Base-by-base conservation (phyloP, 2,329 filamentous ascomycete genomes). In the Periconia macrospinosa region DNA sequence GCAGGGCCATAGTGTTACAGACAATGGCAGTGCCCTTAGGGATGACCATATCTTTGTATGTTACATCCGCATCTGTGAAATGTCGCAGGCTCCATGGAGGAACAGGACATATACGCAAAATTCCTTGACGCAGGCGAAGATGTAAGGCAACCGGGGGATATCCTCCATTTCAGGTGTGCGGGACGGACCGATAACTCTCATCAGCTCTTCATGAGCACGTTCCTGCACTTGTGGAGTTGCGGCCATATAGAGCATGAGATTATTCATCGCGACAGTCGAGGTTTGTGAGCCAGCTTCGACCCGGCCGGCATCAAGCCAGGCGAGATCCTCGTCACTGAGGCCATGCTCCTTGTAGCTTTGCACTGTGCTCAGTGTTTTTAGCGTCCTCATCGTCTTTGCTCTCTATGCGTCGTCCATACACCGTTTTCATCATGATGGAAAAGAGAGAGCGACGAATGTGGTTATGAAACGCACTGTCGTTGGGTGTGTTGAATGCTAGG, bases 231-330 rank as follows among this genome's bases (percentile, higher is more conserved):
- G 37, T 0, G 62, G 68, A 19, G 62, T 55, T 2, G 69, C 69
- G 17, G 61, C 57, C 35, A 74, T 65, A 43, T 73, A 67, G 1
- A 69, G 51, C 10, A 72, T 56, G 0, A 65, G 62, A 23, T 58
- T 70, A 43, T 75, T 70, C n/a, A 76, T 60, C 5, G 68, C 70
- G 1, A 68, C 70, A 10, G 71, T 65, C 1, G 75, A 74, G 0
- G 73, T 78, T 46, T 74, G 71, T 18, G 63, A 72, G 2, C 76
- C 76, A 2, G 74, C 76, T 56, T 78, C 76, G 10, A 76, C 68
- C 48, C 73, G 62, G 20, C 23, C 33, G 5, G 33, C 11, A 10
- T 37, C 5, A 37, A 74, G 54, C 42, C 70, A 74, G 1, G 71
- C 69, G 2, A 67, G 69, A 54, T 74, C 69, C 2, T 72, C 58